Evolutionary conservation across 2,329 filamentous ascomycete genomes (phyloP), one percentile per base, ranked within the genome.

Genomic region (Bertia moriformis): DNA sequence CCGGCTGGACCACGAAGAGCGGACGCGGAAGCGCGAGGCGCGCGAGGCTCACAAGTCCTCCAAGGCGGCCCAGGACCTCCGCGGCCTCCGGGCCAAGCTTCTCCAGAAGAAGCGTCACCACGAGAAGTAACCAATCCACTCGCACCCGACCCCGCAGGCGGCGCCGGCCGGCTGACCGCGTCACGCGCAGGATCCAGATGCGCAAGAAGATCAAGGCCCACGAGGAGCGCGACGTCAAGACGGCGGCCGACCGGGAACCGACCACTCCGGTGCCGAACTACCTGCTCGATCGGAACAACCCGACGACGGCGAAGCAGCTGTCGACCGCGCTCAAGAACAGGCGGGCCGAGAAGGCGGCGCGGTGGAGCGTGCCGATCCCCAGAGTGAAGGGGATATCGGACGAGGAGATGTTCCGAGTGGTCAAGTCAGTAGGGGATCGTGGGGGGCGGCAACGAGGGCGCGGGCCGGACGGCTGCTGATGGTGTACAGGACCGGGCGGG

Each of bases 101-200:
- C 79, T 91, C 66, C 82, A 89, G 60, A 81, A 96, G 73, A 86
- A 88, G 69, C 77, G 91, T 18, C 84, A 87, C 66, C 83, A 88
- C 59, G 88, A 96, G 70, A 98, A 98, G n/a, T n/a, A n/a, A n/a
- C n/a, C n/a, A n/a, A n/a, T n/a, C n/a, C n/a, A n/a, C n/a, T n/a
- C n/a, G n/a, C n/a, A n/a, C n/a, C n/a, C n/a, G n/a, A n/a, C n/a
- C n/a, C n/a, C n/a, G n/a, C n/a, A n/a, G n/a, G n/a, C n/a, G n/a
- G n/a, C n/a, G n/a, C n/a, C n/a, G n/a, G n/a, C n/a, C n/a, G n/a
- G n/a, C n/a, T n/a, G n/a, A n/a, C n/a, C n/a, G n/a, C n/a, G n/a
- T n/a, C n/a, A n/a, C n/a, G n/a, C n/a, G n/a, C n/a, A n/a, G n/a
- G 80, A 93, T 94, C 57, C 85, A 93, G 72, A 88, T 94, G 82